Percentiles rank a stretch among this genome's conserved stretches.
Conservation (phyloP, 352 stramenopile genomes). For the Halophytophthora batemanensis region DNA sequence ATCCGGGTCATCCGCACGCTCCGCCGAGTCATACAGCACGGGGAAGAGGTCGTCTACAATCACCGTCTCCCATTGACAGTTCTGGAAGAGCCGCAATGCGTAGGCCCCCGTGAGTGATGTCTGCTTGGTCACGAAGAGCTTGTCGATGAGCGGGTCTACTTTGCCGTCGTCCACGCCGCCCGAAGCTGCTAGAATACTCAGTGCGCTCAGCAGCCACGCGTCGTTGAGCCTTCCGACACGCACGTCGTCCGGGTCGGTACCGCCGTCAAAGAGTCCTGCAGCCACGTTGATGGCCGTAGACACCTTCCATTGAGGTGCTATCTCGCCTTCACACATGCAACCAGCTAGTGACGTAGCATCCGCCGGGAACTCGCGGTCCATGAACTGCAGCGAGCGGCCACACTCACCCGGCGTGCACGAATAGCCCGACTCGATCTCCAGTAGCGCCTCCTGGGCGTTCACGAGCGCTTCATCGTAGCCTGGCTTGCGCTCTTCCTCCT, state of each 20-base stretch:
- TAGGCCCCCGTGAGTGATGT: slow-evolving; percentile 91
- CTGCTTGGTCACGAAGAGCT: slow-evolving; percentile 89
- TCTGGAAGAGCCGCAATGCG: slow-evolving; percentile 89
- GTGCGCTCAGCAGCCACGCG: slow-evolving; percentile 87
- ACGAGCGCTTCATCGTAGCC: slow-evolving; percentile 70
- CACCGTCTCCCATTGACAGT: slow-evolving; percentile 91
- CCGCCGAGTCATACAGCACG: slow-evolving; percentile 48
- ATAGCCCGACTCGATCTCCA: slow-evolving; percentile 86
- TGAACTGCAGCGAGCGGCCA: slow-evolving; percentile 81
- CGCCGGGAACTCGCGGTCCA: slow-evolving; percentile 89
- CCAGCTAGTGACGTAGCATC: slow-evolving; percentile 67
- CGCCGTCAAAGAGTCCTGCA: slow-evolving; percentile 88
- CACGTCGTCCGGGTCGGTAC: slow-evolving; percentile 91
- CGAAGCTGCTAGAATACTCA: slow-evolving; percentile 90
- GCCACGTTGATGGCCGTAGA: slow-evolving; percentile 86
- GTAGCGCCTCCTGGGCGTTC: slow-evolving; percentile 77
- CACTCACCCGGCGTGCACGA: slow-evolving; percentile 74
- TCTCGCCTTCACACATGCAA: slow-evolving; percentile 45
- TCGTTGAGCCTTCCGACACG: slow-evolving; percentile 78
- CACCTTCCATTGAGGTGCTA: slow-evolving; percentile 74
- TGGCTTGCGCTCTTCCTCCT: slow-evolving; percentile 30
- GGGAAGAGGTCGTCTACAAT: slow-evolving; percentile 92
- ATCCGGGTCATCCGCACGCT: slow-evolving; percentile 12
- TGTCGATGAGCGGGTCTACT: slow-evolving; percentile 85
- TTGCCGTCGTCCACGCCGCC: slow-evolving; percentile 86